Conservation (phyloP, 2,329 filamentous ascomycete genomes). For the Cadophora malorum region DNA sequence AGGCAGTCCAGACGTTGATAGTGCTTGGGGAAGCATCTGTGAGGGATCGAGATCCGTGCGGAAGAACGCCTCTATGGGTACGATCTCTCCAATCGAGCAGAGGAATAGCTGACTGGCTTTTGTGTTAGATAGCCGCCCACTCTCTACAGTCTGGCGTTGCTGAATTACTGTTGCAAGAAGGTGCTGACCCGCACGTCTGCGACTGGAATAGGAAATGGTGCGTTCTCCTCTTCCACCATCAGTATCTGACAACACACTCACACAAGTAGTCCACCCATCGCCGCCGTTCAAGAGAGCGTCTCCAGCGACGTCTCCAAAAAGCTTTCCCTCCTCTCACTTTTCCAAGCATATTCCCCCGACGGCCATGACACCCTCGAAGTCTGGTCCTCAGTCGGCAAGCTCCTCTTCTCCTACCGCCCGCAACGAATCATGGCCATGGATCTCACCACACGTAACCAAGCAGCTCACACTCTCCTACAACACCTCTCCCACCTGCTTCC, state of each 20-base stretch:
- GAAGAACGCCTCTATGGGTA: conserved; percentile 30
- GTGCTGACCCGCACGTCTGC: conserved; percentile 23
- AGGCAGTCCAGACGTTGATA: conserved; percentile 15
- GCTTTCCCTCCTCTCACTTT: conserved; percentile 18
- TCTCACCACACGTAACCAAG: not conserved
- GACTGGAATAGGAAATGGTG: conserved; percentile 9
- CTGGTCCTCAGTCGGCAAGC: not conserved
- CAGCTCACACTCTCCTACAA: not conserved
- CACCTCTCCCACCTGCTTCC: not conserved
- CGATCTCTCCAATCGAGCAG: not conserved
- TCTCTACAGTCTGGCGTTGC: conserved; percentile 22
- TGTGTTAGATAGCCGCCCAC: conserved; percentile 20
- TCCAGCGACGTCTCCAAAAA: conserved; percentile 14
- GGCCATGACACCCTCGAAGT: conserved; percentile 7
- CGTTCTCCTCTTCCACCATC: no score
- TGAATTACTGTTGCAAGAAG: conserved; percentile 25
- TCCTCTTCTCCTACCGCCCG: conserved; percentile 21
- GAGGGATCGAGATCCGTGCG: conserved; percentile 23
- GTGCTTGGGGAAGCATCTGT: conserved; percentile 21
- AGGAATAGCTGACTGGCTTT: no score
- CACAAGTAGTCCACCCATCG: conserved; percentile 18
- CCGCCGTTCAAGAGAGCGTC: not conserved
- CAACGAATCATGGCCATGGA: conserved; percentile 16
- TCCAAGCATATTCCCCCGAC: conserved; percentile 16
- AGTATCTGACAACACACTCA: not conserved